These are phyloP conservation scores for Luffa acutangula DNA, from an alignment of 306 rosid genomes.

Conservation along the genomic window DNA sequence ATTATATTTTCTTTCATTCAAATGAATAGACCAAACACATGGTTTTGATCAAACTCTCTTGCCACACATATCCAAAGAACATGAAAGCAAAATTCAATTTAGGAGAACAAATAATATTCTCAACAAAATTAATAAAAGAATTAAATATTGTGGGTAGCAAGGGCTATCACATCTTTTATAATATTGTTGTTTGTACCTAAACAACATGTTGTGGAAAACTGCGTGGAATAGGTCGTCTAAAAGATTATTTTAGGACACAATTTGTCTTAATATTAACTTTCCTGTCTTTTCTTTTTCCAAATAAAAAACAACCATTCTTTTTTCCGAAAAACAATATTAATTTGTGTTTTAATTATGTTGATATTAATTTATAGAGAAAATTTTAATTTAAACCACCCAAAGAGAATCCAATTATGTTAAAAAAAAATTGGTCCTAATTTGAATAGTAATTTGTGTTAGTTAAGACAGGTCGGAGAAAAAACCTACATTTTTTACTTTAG, in stretches of 20 bases:
- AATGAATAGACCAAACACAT: not conserved
- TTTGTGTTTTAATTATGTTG: not conserved
- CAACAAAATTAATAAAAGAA: not conserved
- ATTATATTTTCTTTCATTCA: not conserved
- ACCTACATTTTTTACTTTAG: too few species aligned
- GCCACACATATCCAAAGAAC: not conserved
- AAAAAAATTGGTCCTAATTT: too few species aligned
- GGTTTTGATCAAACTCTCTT: not conserved
- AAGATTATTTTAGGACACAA: not conserved
- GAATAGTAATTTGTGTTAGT: too few species aligned
- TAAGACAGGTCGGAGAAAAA: too few species aligned
- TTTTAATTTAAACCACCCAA: too few species aligned
- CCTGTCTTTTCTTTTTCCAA: not conserved
- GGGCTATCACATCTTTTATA: not conserved
- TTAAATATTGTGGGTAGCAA: not conserved
- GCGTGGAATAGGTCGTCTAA: conserved; percentile 2
- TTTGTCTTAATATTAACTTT: not conserved
- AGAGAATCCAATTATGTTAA: too few species aligned
- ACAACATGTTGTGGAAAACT: not conserved
- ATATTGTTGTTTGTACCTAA: not conserved
- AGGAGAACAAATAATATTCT: not conserved
- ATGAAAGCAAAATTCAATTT: not conserved
- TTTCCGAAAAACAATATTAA: too few species aligned
- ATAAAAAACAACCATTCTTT: not conserved
- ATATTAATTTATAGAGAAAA: too few species aligned